Conservation (phyloP, 257 asterid species). For the Ilex aquifolium region DNA sequence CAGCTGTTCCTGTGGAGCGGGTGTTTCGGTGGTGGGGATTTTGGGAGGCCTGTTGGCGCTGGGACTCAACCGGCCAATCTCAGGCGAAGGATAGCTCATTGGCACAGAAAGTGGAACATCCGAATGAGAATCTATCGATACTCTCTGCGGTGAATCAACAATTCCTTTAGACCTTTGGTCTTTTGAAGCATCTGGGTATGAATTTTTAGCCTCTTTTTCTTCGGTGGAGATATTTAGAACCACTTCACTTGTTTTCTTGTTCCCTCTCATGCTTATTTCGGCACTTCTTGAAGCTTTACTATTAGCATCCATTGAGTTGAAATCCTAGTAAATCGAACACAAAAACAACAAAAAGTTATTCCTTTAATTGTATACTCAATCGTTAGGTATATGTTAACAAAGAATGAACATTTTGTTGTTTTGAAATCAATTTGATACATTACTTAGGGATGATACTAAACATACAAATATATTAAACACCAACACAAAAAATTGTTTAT, state of each 20-base stretch:
- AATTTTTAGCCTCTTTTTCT: constrained; percentile 31
- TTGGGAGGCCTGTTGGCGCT: constrained; percentile 69
- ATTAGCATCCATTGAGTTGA: constrained; percentile 24
- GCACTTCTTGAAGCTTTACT: constrained; percentile 23
- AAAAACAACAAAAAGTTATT: too few relatives aligned
- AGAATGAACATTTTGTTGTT: too few relatives aligned
- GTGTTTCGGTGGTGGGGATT: constrained; percentile 46
- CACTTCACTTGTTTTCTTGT: constrained; percentile 43
- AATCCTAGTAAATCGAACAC: too few relatives aligned
- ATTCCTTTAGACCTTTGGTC: constrained; percentile 23
- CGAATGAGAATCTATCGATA: constrained; percentile 31
- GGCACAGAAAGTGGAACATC: constrained; percentile 29
- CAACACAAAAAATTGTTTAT: too few relatives aligned
- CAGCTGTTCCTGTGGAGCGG: constrained; percentile 44
- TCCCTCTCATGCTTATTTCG: constrained; percentile 54
- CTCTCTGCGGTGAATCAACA: constrained; percentile 32
- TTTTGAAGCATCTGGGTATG: constrained; percentile 18
- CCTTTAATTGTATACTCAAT: too few relatives aligned
- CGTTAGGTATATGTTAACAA: too few relatives aligned
- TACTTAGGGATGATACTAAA: too few relatives aligned
- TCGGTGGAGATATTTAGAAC: constrained; percentile 44
- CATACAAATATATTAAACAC: too few relatives aligned
- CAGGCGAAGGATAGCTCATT: constrained; percentile 50
- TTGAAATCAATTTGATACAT: too few relatives aligned
- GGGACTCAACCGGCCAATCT: constrained; percentile 32